These are phyloP conservation scores for Aureobasidium lini DNA, from an alignment of 2,329 filamentous ascomycete genomes.

Conservation along the genomic window DNA sequence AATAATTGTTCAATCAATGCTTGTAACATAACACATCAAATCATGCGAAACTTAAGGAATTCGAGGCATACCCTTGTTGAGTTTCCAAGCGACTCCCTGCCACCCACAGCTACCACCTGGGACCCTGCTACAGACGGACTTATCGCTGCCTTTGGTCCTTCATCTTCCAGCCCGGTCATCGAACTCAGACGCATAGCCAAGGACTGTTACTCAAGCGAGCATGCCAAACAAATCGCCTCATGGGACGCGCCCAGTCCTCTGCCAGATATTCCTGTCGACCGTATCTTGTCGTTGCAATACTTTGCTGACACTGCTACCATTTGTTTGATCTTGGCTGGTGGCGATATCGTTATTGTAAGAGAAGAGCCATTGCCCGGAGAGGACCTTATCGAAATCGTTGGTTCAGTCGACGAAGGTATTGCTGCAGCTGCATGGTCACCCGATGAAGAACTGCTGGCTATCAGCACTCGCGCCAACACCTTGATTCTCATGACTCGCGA, in stretches of 20 bases:
- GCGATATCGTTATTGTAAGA: conserved; percentile 80
- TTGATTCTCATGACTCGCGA: conserved; percentile 87
- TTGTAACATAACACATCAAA: conserved; percentile 21
- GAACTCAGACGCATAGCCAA: conserved; percentile 55
- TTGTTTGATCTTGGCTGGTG: conserved; percentile 79
- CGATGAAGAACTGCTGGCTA: conserved; percentile 81
- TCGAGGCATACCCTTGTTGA: conserved; percentile 62
- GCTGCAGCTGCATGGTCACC: conserved; percentile 86
- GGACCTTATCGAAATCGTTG: conserved; percentile 88
- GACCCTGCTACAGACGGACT: conserved; percentile 70
- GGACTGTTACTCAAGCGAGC: conserved; percentile 33
- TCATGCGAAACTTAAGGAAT: conserved; percentile 83
- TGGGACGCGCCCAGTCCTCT: conserved; percentile 84
- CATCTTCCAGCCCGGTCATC: conserved; percentile 59
- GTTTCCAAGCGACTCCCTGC: conserved; percentile 47
- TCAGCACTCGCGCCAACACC: conserved; percentile 72
- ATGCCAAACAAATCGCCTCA: conserved; percentile 56
- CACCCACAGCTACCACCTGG: conserved; percentile 75
- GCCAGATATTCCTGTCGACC: conserved; percentile 62
- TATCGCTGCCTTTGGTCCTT: conserved; percentile 79
- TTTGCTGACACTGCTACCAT: conserved; percentile 71
- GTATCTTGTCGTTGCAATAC: conserved; percentile 71
- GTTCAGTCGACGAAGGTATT: conserved; percentile 88
- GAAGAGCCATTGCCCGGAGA: conserved; percentile 60
- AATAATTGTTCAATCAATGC: conserved; percentile 16